Evolutionary conservation across 345 rosid species (phyloP).

Genomic region (Moricandia arvensis): DNA sequence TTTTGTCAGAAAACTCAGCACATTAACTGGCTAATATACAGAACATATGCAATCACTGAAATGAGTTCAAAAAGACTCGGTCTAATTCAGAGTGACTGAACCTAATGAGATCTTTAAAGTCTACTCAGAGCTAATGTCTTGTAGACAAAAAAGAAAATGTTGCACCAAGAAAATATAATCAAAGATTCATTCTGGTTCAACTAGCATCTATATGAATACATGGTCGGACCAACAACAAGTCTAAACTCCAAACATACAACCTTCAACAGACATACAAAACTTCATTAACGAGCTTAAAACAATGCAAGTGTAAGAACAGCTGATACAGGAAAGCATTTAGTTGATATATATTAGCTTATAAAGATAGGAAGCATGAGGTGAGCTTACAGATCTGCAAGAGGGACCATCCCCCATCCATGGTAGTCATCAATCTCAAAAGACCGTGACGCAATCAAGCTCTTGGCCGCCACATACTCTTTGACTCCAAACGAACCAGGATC

Average conservation of each 20-base stretch:
- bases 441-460: conserved; percentile 70
- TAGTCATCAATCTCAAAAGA: conserved; percentile 73
- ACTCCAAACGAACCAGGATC: conserved; percentile 48
- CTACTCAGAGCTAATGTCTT: not conserved
- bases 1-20: not conserved
- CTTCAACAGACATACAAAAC: not conserved
- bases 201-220: no score
- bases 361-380: not conserved
- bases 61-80: not conserved
- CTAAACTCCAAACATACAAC: not conserved
- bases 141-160: not conserved
- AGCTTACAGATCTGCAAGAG: conserved; percentile 91
- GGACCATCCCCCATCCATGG: conserved; percentile 90
- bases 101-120: not conserved
- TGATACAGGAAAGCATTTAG: not conserved
- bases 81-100: not conserved
- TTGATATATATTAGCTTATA: not conserved
- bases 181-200: not conserved
- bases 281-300: no score
- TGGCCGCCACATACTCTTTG: conserved; percentile 66
- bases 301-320: not conserved
- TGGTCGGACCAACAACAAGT: not conserved
- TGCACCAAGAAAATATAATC: not conserved
- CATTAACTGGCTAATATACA: not conserved
- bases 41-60: not conserved